Evolutionary conservation across 2,329 filamentous ascomycete genomes (phyloP).

Genomic region (Chrysoporthe puriensis): DNA sequence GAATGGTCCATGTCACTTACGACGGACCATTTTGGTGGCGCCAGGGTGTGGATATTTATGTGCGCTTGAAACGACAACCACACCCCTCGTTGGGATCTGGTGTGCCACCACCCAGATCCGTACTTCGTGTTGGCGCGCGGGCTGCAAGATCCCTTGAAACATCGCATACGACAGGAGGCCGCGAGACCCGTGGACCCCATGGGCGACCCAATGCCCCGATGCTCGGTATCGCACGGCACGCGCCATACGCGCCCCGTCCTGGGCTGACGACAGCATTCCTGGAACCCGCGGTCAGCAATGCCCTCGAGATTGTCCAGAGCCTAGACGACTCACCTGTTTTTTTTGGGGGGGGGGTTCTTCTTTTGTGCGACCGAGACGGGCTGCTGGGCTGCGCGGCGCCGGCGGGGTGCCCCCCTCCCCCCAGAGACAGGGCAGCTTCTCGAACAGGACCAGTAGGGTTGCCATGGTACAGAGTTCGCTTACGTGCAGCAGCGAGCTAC

Average conservation of each 20-base stretch:
- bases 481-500: constrained; percentile 7
- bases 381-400: neutral
- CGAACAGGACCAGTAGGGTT: neutral
- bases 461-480: neutral
- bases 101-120: neutral
- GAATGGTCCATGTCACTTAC: neutral
- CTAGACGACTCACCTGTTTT: neutral
- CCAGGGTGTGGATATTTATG: constrained; percentile 7
- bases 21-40: no score
- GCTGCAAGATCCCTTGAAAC: neutral
- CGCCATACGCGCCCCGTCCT: neutral
- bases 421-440: neutral
- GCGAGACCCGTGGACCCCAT: neutral
- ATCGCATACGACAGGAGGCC: neutral
- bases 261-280: neutral
- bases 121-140: neutral
- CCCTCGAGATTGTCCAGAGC: neutral
- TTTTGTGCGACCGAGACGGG: neutral
- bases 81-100: neutral
- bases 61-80: neutral
- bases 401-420: neutral
- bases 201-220: neutral
- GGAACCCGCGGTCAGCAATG: neutral
- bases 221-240: neutral
- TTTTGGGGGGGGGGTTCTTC: neutral